Evolutionary conservation across 768 basidiomycete genomes (phyloP), one percentile per base, ranked within the genome.

Genomic region (Melanogaster broomeanus): DNA sequence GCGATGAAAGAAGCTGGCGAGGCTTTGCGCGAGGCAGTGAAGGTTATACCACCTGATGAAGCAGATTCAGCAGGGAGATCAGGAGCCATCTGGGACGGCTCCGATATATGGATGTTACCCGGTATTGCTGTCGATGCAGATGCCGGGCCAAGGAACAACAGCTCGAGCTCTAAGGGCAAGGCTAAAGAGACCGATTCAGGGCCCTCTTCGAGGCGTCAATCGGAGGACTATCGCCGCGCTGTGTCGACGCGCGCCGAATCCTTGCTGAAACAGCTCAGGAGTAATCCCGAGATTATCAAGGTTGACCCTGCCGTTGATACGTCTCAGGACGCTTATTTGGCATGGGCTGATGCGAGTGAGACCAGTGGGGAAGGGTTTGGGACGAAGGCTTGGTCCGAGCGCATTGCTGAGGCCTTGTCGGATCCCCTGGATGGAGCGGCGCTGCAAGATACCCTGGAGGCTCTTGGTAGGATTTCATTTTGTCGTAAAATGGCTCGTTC

Each of bases 11-110:
- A 91, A 61, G 88, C 90, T 7, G 81, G 89, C 50, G 93, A 89
- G 56, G 85, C 87, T 15, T 73, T 95, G 10, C 84, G 79, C 46
- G 94, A 98, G 44, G 93, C 91, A 11, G 92, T 98, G 61, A 95
- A 94, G 67, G 88, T 97, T 45, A 77, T 98, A 13, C 95, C 94
- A 0, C 94, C 94, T 1, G 85, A 88, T 33, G 79, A 79, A 39
- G 72, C 63, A 0, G 65, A 59, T 7, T 21, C 63, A 13, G 43
- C 54, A 40, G 62, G 69, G 2, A 56, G 61, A 28, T 64, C 69
- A 3, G 81, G 78, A 4, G 63, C 85, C 24, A 58, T 82, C 38
- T 95, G 92, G 92, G 93, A 95, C 65, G 93, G 92, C 1, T 72
- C 84, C 28, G 92, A 95, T 67, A 80, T 93, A 64, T 94, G 92